A percentile compares a stretch with the other conserved stretches of the same genome.
Evolutionary conservation across 768 basidiomycete species (phyloP).

Genomic region (Coprinellus micaceus): DNA sequence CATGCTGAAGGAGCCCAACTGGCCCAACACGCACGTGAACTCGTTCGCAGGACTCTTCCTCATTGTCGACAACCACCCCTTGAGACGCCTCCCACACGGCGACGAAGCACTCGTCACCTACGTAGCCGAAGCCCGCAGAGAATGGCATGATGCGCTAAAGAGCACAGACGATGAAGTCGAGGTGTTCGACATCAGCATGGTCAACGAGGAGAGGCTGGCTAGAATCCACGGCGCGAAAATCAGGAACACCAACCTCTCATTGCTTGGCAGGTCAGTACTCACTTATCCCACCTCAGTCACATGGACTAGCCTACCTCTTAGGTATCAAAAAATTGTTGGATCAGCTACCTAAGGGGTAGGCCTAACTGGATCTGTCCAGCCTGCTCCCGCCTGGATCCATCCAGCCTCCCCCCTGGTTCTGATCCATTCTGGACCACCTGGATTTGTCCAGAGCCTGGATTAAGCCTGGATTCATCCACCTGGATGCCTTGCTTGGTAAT

Average conservation of each 20-base stretch:
- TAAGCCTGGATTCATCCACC: no score
- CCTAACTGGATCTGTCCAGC: no score
- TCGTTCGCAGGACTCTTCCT: conserved; percentile 12
- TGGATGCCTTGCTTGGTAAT: no score
- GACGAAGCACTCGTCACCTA: conserved; percentile 9
- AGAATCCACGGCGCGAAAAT: conserved; percentile 2
- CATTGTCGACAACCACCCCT: conserved; percentile 10
- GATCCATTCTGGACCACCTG: no score
- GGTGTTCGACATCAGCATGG: conserved; percentile 8
- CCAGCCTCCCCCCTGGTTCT: no score
- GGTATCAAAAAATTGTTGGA: no score
- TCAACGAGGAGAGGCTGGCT: conserved; percentile 3
- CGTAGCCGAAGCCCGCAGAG: no score
- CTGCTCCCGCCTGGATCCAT: no score
- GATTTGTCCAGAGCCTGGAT: no score
- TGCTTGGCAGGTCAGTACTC: not conserved
- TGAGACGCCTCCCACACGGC: conserved; percentile 1
- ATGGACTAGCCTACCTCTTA: no score
- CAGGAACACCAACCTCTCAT: not conserved
- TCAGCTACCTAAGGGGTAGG: no score
- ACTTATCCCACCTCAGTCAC: not conserved
- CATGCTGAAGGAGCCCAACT: not conserved
- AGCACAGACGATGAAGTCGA: not conserved
- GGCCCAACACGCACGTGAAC: conserved; percentile 9
- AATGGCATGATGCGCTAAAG: conserved; percentile 12